Conservation (phyloP, 176 grass and related monocot species). For the Oryza rufipogon region DNA sequence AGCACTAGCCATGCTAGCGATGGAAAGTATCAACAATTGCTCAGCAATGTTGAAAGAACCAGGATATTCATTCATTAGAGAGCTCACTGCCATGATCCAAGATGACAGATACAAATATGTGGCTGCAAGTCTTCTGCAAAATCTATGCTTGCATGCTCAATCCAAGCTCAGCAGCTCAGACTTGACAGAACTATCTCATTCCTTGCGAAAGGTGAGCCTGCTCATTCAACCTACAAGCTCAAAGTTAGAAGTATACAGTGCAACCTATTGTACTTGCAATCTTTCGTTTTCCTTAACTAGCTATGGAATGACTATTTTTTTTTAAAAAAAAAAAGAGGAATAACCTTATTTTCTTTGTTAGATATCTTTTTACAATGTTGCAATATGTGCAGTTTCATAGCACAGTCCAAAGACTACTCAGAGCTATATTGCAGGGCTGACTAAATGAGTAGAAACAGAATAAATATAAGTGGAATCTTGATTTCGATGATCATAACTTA, state of each 20-base stretch:
- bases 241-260: neutral
- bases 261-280: neutral
- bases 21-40: constrained; percentile 22
- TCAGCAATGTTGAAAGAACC: constrained; percentile 20
- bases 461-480: neutral
- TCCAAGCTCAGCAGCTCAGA: neutral
- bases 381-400: neutral
- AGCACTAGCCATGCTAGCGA: constrained; percentile 25
- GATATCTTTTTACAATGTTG: neutral
- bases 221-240: neutral
- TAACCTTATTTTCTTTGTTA: neutral
- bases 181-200: constrained; percentile 4
- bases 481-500: neutral
- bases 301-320: neutral
- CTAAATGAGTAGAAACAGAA: neutral
- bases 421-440: neutral
- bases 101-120: neutral
- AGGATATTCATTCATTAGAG: neutral
- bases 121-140: constrained; percentile 30
- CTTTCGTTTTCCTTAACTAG: neutral
- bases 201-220: neutral
- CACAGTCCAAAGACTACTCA: neutral
- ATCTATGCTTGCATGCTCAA: constrained; percentile 14
- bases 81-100: neutral
- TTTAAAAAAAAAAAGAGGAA: neutral